Evolutionary conservation across 768 basidiomycete genomes (phyloP).

Genomic region (Pulveroboletus ravenelii): DNA sequence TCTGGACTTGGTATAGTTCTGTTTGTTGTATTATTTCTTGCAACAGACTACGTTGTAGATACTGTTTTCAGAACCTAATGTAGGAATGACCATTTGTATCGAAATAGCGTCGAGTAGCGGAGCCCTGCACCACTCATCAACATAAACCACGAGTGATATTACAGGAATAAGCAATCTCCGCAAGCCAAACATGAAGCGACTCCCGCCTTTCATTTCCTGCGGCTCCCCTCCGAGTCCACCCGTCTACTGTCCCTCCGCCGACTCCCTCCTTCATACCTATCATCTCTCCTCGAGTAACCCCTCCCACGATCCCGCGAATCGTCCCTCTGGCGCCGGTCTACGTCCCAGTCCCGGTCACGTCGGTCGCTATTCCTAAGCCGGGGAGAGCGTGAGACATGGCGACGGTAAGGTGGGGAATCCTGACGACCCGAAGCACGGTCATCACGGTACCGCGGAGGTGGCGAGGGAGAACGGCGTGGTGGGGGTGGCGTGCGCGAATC

Average conservation of each 20-base stretch:
- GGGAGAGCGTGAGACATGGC: constrained; percentile 21
- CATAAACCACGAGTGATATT: not conserved
- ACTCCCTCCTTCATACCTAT: constrained; percentile 20
- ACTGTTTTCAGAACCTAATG: not conserved
- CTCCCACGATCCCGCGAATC: constrained; percentile 24
- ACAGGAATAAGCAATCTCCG: not conserved
- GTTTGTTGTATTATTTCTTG: constrained; percentile 8
- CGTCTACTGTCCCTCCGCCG: constrained; percentile 21
- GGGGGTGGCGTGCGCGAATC: constrained; percentile 35
- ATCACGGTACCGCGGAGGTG: constrained; percentile 24
- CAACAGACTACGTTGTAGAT: not conserved
- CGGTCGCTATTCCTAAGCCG: constrained; percentile 16
- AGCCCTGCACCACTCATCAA: not conserved
- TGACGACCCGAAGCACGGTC: constrained; percentile 20
- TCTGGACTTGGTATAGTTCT: not conserved
- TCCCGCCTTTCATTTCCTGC: constrained; percentile 17
- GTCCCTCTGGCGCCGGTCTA: constrained; percentile 24
- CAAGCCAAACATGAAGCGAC: not conserved
- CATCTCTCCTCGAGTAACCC: constrained; percentile 16
- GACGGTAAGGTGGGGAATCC: constrained; percentile 24
- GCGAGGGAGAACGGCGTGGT: constrained; percentile 25
- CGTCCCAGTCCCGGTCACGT: constrained; percentile 21
- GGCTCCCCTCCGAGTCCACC: constrained; percentile 18
- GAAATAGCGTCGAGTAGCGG: not conserved
- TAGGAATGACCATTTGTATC: not conserved